Evolutionary conservation across 2,329 filamentous ascomycete genomes (phyloP).

Genomic region (Paecilomyces sp.): DNA sequence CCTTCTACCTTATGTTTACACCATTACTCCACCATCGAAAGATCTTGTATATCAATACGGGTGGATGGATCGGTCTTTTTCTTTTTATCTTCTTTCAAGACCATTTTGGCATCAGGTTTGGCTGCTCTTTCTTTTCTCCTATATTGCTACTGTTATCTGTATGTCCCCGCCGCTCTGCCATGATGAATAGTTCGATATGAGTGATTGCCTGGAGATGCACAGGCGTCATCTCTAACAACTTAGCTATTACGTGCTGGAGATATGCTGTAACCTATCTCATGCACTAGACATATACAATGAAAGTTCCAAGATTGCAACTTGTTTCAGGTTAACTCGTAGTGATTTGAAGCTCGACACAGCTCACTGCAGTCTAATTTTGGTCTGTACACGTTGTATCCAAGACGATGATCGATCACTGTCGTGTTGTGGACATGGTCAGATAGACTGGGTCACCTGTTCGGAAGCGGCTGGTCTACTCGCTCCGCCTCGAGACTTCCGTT

Average conservation of each 20-base stretch:
- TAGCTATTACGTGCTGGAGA: neutral
- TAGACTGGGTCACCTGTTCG: neutral
- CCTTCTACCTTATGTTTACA: neutral
- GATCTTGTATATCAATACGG: neutral
- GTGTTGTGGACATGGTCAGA: neutral
- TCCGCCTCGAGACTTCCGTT: neutral
- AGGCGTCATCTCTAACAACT: neutral
- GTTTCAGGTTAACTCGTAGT: neutral
- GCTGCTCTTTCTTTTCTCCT: neutral
- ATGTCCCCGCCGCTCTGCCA: neutral
- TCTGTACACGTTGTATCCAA: neutral
- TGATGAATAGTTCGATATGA: neutral
- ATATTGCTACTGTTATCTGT: neutral
- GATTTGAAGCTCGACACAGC: neutral
- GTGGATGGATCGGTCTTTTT: neutral
- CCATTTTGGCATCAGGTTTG: neutral
- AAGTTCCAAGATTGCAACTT: neutral
- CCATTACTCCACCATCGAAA: too few species aligned
- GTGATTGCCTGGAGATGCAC: neutral
- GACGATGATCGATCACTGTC: neutral
- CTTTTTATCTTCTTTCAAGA: neutral
- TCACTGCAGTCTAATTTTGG: neutral
- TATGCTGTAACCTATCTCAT: neutral
- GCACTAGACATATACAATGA: neutral
- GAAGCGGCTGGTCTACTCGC: neutral